Base-by-base conservation (phyloP, 768 basidiomycete species). In the Rubroboletus satanas region DNA sequence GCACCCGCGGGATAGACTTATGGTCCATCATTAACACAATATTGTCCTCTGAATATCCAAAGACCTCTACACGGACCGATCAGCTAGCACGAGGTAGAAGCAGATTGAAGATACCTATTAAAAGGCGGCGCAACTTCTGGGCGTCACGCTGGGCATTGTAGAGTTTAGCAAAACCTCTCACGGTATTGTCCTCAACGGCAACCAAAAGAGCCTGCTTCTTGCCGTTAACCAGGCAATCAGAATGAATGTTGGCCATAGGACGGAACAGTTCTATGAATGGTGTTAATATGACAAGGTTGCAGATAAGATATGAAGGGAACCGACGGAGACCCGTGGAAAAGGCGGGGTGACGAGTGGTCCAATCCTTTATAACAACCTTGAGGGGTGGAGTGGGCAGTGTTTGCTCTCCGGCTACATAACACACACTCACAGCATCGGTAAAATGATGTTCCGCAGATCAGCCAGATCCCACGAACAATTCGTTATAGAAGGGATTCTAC, bases 11-110 rank as follows among this genome's bases (percentile, higher is more conserved):
- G 12, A 71, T 59, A 26, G 50, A 58, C 8, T 48, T 43, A 38
- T 60, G 56, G 55, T 83, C 78, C 38, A 79, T 69, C 51, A 84
- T 74, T 0, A 78, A 63, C 0, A 69, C 72, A 23, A 83, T 76
- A 45, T 80, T 63, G 4, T 71, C 66, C 0, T 64, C 56, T 12
- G 64, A 23, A 56, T 82, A 82, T 0, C 61, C 64, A 58, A 75
- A 80, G 9, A 23, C 45, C 7, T 74, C 77, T 78, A 36, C 4
- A 38, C 3, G 12, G 5, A 21, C 7, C 12, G 7, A 43, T 63
- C 47, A 58, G 43, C 9, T 31, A 41, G 17, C n/a, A 35, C n/a
- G 17, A 23, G 12, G 32, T 7, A 29, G 37, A 33, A 43, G 15
- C 8, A 51, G 12, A 18, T 51, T 12, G 42, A n/a, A 18, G 7